Percentiles rank a stretch among this genome's conserved stretches.
Evolutionary conservation across 1,284 basidiomycete species (phyloP).

Genomic region (Erythrobasidium hasegawianum): DNA sequence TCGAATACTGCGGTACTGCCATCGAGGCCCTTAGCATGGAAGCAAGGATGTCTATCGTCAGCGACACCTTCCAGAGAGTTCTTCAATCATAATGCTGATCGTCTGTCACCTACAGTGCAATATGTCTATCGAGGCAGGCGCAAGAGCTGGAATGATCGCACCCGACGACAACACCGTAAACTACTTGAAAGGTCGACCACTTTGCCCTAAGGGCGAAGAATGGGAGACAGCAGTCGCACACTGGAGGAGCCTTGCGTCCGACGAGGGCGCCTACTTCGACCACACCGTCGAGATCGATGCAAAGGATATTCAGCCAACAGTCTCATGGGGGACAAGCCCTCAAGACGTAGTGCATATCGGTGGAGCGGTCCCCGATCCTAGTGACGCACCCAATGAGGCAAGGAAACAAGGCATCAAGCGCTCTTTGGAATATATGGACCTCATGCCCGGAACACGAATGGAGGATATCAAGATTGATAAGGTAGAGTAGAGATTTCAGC

Average conservation of each 20-base stretch:
- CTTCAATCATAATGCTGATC: not conserved
- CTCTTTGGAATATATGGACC: slow-evolving; percentile 86
- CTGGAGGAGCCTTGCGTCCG: slow-evolving; percentile 80
- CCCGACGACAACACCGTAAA: slow-evolving; percentile 86
- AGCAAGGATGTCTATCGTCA: slow-evolving; percentile 51
- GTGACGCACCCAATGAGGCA: slow-evolving; percentile 61
- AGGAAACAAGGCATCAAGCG: slow-evolving; percentile 73
- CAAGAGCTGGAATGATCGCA: slow-evolving; percentile 84
- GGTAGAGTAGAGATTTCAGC: slow-evolving; percentile 33
- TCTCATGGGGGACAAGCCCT: slow-evolving; percentile 95
- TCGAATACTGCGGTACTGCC: slow-evolving; percentile 88
- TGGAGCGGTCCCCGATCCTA: slow-evolving; percentile 76
- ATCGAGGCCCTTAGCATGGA: slow-evolving; percentile 92
- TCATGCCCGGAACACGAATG: slow-evolving; percentile 75
- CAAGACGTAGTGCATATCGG: slow-evolving; percentile 88
- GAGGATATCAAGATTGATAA: slow-evolving; percentile 84
- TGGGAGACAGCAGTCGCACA: slow-evolving; percentile 87
- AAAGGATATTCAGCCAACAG: slow-evolving; percentile 85
- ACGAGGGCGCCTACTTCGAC: slow-evolving; percentile 86
- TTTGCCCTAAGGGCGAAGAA: slow-evolving; percentile 75
- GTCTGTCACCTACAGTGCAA: slow-evolving; percentile 59
- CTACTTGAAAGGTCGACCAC: slow-evolving; percentile 79
- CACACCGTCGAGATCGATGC: slow-evolving; percentile 78
- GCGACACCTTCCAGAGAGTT: too few relatives aligned
- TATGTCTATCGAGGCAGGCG: slow-evolving; percentile 96